A percentile compares a stretch with the other conserved stretches of the same genome.
phyloP scores from a whole-genome alignment of 768 basidiomycete species.

The Coprinopsis strossmayeri region DNA sequence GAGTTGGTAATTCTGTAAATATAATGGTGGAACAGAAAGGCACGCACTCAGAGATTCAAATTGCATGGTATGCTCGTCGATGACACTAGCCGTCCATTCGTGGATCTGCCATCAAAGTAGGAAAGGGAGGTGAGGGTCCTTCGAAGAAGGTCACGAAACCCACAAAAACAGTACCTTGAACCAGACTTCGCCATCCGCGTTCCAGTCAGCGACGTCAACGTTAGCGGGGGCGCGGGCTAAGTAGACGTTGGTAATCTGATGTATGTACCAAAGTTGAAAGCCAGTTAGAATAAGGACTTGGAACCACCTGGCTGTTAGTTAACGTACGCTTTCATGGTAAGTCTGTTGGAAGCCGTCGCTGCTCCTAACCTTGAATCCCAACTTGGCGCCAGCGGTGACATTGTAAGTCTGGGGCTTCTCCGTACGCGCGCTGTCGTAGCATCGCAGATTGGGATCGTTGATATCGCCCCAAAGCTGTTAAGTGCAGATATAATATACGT shows the following conservation, averaged over 20 bases:
- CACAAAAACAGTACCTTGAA: too few relatives aligned
- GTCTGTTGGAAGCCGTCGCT: background rate
- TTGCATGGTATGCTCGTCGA: conserved; percentile 18
- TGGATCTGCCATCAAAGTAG: conserved; percentile 17
- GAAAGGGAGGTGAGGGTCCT: too few relatives aligned
- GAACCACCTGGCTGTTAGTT: background rate
- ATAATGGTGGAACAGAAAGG: too few relatives aligned
- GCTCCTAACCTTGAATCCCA: background rate
- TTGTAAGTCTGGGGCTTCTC: background rate
- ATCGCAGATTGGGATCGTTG: background rate
- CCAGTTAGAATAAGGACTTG: background rate
- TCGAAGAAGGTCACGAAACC: too few relatives aligned
- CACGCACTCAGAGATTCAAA: background rate
- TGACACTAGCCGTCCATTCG: conserved; percentile 24
- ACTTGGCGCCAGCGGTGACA: background rate
- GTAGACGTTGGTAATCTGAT: conserved; percentile 31
- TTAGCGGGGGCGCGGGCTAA: conserved; percentile 40
- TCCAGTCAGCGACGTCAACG: conserved; percentile 28
- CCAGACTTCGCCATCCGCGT: conserved; percentile 35
- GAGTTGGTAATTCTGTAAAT: background rate
- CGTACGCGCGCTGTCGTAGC: background rate
- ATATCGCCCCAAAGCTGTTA: background rate
- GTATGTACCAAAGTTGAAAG: background rate
- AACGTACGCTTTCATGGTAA: background rate
- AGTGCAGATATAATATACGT: too few relatives aligned